Conservation (phyloP, 129 eudicot species). For the Pseudognaphalium luteoalbum region DNA sequence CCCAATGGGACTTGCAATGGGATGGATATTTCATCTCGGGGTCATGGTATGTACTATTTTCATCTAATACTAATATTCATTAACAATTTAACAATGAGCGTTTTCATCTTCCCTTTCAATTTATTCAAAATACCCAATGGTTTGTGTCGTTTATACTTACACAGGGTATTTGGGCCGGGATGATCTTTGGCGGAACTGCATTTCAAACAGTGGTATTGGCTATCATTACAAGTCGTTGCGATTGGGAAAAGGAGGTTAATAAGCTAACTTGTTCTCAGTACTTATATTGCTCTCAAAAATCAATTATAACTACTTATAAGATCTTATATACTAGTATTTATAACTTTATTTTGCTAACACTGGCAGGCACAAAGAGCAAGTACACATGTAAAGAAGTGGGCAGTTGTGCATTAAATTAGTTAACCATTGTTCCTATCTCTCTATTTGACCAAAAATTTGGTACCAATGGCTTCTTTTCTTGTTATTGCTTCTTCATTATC, state of each 20-base stretch:
- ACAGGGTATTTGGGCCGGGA: constrained; percentile 95
- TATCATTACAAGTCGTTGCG: constrained; percentile 64
- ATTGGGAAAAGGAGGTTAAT: constrained; percentile 85
- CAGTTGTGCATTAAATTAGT: constrained; percentile 31
- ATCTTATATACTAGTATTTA: background rate
- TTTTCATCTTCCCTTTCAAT: background rate
- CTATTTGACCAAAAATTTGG: constrained; percentile 20
- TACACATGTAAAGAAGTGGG: constrained; percentile 44
- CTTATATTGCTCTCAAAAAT: background rate
- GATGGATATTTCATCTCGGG: constrained; percentile 72
- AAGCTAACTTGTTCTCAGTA: constrained; percentile 2
- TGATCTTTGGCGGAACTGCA: constrained; percentile 98
- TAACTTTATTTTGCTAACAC: background rate
- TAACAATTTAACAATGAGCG: background rate
- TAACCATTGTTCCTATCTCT: constrained; percentile 26
- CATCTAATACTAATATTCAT: background rate
- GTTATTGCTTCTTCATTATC: constrained; percentile 4
- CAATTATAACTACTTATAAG: background rate
- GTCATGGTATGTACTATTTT: constrained; percentile 57
- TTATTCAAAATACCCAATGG: too few relatives aligned
- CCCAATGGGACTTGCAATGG: constrained; percentile 77
- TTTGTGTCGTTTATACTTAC: background rate
- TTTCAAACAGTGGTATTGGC: constrained; percentile 68
- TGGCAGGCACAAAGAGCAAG: constrained; percentile 44
- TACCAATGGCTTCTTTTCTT: constrained; percentile 9